Base-by-base conservation (phyloP, 768 basidiomycete species). In the Hydnomerulius pinastri region DNA sequence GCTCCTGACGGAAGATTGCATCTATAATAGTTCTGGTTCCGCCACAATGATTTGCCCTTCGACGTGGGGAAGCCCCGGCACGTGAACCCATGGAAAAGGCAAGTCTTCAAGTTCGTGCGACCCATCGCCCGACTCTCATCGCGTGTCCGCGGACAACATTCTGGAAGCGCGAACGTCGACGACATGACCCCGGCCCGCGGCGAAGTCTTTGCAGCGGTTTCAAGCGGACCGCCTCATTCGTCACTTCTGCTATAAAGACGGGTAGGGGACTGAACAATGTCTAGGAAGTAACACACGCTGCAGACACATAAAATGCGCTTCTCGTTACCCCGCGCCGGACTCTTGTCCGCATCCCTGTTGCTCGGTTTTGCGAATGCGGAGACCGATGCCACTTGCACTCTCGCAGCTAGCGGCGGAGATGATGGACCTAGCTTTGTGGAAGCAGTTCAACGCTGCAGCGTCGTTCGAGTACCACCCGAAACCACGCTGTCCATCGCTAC, bases 401-500 rank as follows among this genome's bases (percentile, higher is more conserved):
- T 82, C 37, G 48, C 54, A 4, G 72, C 78, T 9, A 71, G 62
- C 42, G 77, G 80, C 15, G 70, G 71, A 6, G 82, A 83, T 53
- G 82, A 83, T 59, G 72, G 76, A 2, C 77, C 80, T 0, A 68
- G 68, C 10, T 74, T 83, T 51, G 54, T 80, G 18, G 53, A 64
- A 20, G 79, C 80, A 10, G 71, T 76, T 48, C 63, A 66, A 46
- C 60, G 66, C 20, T 79, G 74, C 55, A 56, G 57, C 43, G 77
- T 71, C 1, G 73, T 80, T 4, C 57, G 64, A 2, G 71, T 83
- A 41, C 79, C 80, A 1, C 59, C 65, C 6, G 60, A 63, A 4
- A 77, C 76, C 6, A 81, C 79, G 6, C 66, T 83, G 42, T 79
- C 74, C 25, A 79, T 83, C 47, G 70, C 64, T 15, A 77, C 77